These are phyloP conservation scores for Rauvolfia tetraphylla DNA, from an alignment of 257 asterid species.

Conservation along the genomic window DNA sequence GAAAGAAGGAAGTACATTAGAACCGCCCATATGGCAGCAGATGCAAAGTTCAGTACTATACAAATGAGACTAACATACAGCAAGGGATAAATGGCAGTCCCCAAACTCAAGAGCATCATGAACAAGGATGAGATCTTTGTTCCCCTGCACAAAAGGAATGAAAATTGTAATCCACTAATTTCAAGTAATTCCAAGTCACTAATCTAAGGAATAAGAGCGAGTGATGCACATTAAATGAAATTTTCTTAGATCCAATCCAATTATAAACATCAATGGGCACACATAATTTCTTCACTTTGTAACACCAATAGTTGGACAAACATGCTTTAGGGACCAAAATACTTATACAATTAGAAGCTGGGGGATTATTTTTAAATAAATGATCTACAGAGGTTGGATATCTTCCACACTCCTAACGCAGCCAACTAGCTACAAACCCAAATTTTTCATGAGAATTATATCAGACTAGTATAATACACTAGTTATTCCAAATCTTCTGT, in stretches of 20 bases:
- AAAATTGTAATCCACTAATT: constrained; percentile 18
- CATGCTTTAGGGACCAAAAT: not conserved
- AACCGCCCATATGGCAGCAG: constrained; percentile 11
- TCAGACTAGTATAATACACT: not conserved
- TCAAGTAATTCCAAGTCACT: not conserved
- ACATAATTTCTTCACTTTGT: not conserved
- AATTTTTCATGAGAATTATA: not conserved
- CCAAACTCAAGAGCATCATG: constrained; percentile 91
- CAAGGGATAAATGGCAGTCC: constrained; percentile 89
- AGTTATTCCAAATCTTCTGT: not conserved
- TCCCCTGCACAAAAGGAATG: constrained; percentile 53
- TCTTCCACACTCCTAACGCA: not conserved
- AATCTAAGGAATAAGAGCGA: not conserved
- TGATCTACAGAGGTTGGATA: not conserved
- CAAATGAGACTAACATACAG: constrained; percentile 46
- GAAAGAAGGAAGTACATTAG: constrained; percentile 17
- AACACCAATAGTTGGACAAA: not conserved
- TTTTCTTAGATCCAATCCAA: not conserved
- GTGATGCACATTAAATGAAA: not conserved
- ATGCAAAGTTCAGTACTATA: not conserved
- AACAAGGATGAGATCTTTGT: constrained; percentile 85
- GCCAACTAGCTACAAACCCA: not conserved
- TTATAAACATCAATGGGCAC: not conserved
- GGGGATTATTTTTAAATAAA: not conserved
- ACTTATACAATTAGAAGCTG: not conserved